phyloP scores from a whole-genome alignment of 1,284 basidiomycete genomes.

The Leccinum pallidistipes region DNA sequence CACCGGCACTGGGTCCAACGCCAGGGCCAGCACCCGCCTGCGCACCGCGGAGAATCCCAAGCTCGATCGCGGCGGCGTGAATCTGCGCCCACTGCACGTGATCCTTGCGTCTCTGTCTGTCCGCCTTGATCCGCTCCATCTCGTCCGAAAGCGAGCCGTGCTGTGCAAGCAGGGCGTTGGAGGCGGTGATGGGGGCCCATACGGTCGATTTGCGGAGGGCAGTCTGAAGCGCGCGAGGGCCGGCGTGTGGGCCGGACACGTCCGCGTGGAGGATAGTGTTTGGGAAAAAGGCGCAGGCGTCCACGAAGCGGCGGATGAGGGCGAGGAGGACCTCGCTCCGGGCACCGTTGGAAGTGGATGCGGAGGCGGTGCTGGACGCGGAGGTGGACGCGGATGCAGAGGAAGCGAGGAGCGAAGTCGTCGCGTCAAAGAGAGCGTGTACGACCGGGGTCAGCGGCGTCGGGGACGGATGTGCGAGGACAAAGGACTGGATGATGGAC shows the following conservation, averaged over 20 bases:
- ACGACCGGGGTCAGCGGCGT: conserved; percentile 49
- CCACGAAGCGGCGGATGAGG: conserved; percentile 48
- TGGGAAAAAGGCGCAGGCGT: conserved; percentile 50
- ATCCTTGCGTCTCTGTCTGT: conserved; percentile 51
- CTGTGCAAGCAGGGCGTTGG: background rate
- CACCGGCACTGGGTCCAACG: background rate
- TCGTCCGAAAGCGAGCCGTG: conserved; percentile 45
- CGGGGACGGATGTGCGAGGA: conserved; percentile 43
- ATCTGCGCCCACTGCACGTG: conserved; percentile 20
- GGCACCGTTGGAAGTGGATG: conserved; percentile 6
- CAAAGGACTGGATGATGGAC: conserved; percentile 49
- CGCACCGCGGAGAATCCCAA: conserved; percentile 37
- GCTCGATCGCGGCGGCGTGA: conserved; percentile 57
- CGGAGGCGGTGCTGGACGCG: background rate
- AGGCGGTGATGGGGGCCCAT: conserved; percentile 37
- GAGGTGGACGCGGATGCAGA: conserved; percentile 1
- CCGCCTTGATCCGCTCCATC: conserved; percentile 56
- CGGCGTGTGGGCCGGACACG: conserved; percentile 49
- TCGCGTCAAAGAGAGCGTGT: conserved; percentile 51
- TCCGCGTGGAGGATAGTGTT: conserved; percentile 49
- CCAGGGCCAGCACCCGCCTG: background rate
- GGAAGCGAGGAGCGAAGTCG: conserved; percentile 25
- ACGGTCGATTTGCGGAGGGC: conserved; percentile 53
- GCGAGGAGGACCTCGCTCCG: conserved; percentile 19
- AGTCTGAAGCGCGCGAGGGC: conserved; percentile 52